Conservation (phyloP, 768 basidiomycete species). For the Filobasidium wieringae region DNA sequence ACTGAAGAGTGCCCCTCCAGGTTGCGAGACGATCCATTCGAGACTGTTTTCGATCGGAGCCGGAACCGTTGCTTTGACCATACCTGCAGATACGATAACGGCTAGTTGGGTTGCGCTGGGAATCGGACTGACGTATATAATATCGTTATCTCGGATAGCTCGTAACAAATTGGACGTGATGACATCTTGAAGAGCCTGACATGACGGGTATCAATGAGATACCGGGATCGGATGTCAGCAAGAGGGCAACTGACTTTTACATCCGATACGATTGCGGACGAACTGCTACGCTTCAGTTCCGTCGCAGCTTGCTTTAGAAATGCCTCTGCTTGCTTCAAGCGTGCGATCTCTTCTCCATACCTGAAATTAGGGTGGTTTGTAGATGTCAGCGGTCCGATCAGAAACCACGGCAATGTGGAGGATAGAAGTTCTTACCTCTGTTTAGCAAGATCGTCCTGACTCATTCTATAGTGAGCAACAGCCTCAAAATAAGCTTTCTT, state of each 20-base stretch:
- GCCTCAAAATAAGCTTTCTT: conserved; percentile 78
- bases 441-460: conserved; percentile 66
- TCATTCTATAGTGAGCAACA: conserved; percentile 77
- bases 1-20: conserved; percentile 53
- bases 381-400: neutral
- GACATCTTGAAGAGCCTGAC: conserved; percentile 62
- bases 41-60: conserved; percentile 35
- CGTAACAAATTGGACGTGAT: conserved; percentile 56
- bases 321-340: conserved; percentile 56
- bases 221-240: neutral
- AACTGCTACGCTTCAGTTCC: conserved; percentile 52
- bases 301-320: conserved; percentile 62
- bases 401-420: neutral
- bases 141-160: conserved; percentile 81
- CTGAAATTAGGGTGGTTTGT: conserved; percentile 40
- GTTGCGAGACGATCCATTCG: conserved; percentile 33
- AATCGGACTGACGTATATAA: conserved; percentile 84
- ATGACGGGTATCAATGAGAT: neutral
- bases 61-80: conserved; percentile 54
- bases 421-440: conserved; percentile 43
- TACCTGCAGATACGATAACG: conserved; percentile 51
- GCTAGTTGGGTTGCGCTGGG: conserved; percentile 61
- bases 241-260: conserved; percentile 49
- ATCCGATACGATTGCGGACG: conserved; percentile 59
- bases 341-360: conserved; percentile 76